Conservation (phyloP, 2,329 filamentous ascomycete species). For the Aspergillus sp. region DNA sequence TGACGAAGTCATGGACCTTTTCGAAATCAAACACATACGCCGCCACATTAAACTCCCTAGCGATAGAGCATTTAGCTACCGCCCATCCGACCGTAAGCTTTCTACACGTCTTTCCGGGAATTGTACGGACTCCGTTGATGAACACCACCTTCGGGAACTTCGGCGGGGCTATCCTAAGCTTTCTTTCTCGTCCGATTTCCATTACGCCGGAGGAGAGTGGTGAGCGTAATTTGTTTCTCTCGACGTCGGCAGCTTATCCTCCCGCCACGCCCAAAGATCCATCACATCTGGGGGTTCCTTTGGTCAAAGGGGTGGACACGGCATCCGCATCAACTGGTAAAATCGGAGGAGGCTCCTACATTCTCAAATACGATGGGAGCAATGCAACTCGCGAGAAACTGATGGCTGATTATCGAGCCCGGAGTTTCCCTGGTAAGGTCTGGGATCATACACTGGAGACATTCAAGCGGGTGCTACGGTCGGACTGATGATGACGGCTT, state of each 20-base stretch:
- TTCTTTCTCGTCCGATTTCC: slow-evolving; percentile 18
- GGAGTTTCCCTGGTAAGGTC: slow-evolving; percentile 31
- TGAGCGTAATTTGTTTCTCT: slow-evolving; percentile 49
- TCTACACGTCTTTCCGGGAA: slow-evolving; percentile 51
- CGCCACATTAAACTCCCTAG: slow-evolving; percentile 50
- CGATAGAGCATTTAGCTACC: slow-evolving; percentile 51
- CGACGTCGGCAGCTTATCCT: slow-evolving; percentile 40
- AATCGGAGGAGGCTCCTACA: slow-evolving; percentile 32
- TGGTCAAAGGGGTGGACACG: slow-evolving; percentile 21
- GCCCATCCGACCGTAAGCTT: slow-evolving; percentile 52
- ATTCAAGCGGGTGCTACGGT: slow-evolving; percentile 20
- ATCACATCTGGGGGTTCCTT: slow-evolving; percentile 12
- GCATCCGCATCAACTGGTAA: slow-evolving; percentile 29
- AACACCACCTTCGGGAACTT: slow-evolving; percentile 28
- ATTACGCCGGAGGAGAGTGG: slow-evolving; percentile 42
- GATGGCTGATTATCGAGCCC: slow-evolving; percentile 31
- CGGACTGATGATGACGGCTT: not conserved
- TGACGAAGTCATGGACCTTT: slow-evolving; percentile 15
- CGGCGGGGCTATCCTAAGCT: slow-evolving; percentile 26
- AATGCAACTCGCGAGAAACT: slow-evolving; percentile 22
- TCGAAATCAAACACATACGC: slow-evolving; percentile 48
- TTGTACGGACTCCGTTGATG: slow-evolving; percentile 50
- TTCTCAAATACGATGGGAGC: slow-evolving; percentile 28
- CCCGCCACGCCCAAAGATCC: slow-evolving; percentile 9
- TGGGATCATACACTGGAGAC: slow-evolving; percentile 35